phyloP scores from a whole-genome alignment of 208 protist species.

The Entamoeba dispar region DNA sequence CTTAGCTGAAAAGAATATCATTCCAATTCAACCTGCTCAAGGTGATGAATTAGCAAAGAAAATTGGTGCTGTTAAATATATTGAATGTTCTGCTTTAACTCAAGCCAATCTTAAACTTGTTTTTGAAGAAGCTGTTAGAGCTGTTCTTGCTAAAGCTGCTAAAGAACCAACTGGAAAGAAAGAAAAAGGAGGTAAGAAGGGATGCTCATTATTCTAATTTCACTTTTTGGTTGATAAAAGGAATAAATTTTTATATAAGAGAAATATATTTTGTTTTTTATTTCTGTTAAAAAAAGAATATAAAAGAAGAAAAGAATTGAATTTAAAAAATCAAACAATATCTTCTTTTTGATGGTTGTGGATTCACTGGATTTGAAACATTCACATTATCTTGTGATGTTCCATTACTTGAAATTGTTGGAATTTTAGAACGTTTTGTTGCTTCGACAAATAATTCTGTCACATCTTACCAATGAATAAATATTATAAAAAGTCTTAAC shows the following conservation, averaged over 20 bases:
- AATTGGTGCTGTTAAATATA: constrained; percentile 51
- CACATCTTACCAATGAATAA: not conserved
- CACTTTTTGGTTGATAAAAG: too few species aligned
- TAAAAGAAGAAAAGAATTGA: not conserved
- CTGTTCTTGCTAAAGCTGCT: constrained; percentile 5
- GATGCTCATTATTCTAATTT: not conserved
- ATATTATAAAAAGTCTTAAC: not conserved
- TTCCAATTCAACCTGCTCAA: constrained; percentile 25
- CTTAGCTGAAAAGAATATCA: constrained; percentile 27
- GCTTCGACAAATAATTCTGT: not conserved
- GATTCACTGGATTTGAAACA: not conserved
- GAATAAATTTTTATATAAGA: too few species aligned
- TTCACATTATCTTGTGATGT: not conserved
- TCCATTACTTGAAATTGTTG: not conserved
- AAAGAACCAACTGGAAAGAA: not conserved
- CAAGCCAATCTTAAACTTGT: constrained; percentile 49
- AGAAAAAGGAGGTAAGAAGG: not conserved
- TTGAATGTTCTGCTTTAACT: constrained; percentile 64
- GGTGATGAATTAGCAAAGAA: constrained; percentile 42
- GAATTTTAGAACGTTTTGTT: not conserved
- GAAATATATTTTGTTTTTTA: too few species aligned
- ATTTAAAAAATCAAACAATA: not conserved
- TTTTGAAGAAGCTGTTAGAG: constrained; percentile 49
- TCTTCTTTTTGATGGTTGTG: not conserved
- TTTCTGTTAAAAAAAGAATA: too few species aligned